These are phyloP conservation scores for Oldenlandia corymbosa DNA, from an alignment of 257 asterid species.

Conservation along the genomic window DNA sequence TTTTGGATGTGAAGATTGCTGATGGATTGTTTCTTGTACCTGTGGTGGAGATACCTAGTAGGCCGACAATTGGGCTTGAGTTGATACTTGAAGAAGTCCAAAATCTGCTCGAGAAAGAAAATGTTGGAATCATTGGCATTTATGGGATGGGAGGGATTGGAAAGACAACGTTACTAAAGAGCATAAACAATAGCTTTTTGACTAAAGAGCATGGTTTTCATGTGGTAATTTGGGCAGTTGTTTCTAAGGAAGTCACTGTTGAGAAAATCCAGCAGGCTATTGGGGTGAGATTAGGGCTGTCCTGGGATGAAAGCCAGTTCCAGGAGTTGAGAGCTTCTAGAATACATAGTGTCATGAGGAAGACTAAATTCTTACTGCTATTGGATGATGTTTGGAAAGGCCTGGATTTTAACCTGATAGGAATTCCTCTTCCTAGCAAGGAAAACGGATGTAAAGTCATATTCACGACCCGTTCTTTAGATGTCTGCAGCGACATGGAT, in stretches of 20 bases:
- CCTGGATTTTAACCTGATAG: conserved; percentile 39
- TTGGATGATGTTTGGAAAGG: conserved; percentile 53
- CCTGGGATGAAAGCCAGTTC: conserved; percentile 39
- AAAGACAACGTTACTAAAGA: conserved; percentile 30
- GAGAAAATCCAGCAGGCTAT: conserved; percentile 47
- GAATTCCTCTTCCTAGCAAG: conserved; percentile 32
- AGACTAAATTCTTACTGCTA: conserved; percentile 34
- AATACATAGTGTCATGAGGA: conserved; percentile 35
- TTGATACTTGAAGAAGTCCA: conserved; percentile 28
- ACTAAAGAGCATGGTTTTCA: conserved; percentile 32
- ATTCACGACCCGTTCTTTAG: conserved; percentile 38
- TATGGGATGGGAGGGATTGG: conserved; percentile 29
- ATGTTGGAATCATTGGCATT: conserved; percentile 14
- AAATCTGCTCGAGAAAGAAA: conserved; percentile 24
- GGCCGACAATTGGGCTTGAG: conserved; percentile 39
- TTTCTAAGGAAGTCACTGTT: conserved; percentile 32
- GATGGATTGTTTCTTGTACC: conserved; percentile 44
- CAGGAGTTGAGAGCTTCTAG: conserved; percentile 36
- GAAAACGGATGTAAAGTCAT: conserved; percentile 38
- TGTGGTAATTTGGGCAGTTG: conserved; percentile 42
- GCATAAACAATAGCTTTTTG: conserved; percentile 37
- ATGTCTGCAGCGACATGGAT: conserved; percentile 43
- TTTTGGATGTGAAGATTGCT: conserved; percentile 32
- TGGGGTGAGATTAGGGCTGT: conserved; percentile 39
- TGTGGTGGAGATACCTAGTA: conserved; percentile 41